Base-by-base conservation (phyloP, 495 filamentous ascomycete genomes). In the Aspergillus diversus region DNA sequence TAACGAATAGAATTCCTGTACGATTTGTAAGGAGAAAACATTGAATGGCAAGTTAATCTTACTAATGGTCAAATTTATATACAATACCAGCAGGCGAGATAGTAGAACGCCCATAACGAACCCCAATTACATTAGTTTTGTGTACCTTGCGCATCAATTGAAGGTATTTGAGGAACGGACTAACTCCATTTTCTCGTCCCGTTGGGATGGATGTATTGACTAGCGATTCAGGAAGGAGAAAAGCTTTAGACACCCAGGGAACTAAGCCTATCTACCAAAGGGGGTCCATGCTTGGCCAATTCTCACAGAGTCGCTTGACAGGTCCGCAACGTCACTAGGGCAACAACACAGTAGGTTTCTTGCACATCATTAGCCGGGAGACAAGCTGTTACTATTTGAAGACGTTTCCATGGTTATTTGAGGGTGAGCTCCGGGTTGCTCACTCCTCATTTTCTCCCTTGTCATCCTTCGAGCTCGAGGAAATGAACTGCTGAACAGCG, bases 401-500 rank as follows among this genome's bases (percentile, higher is more conserved):
- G 16, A 21, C 9, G 16, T 9, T 43, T 33, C 13, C 31, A 37
- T 35, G 32, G 35, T 33, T 34, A 17, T 39, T 17, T 39, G 11
- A 57, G 16, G n/a, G 32, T 47, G 35, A 48, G 33, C 21, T 15
- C 31, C 17, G 9, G 42, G 27, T 32, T 15, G 31, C 39, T 58
- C 16, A 58, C 9, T 37, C 7, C 32, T 64, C 42, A 12, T 16
- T 32, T 34, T 51, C 50, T 9, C 42, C 34, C 8, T 60, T 37
- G 9, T 7, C 32, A 8, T 58, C 50, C 32, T 55, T 39, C 15
- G 55, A 51, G 3, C 17, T 47, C 16, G 60, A 63, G 6, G 67
- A 55, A 39, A 80, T 69, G 46, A 82, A 60, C 59, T 74, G 71
- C 52, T 74, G 74, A 11, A 79, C 80, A 16, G 75, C 77, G 37